Conservation (phyloP, 495 filamentous ascomycete species). For the Saxophila tyrrhenica region DNA sequence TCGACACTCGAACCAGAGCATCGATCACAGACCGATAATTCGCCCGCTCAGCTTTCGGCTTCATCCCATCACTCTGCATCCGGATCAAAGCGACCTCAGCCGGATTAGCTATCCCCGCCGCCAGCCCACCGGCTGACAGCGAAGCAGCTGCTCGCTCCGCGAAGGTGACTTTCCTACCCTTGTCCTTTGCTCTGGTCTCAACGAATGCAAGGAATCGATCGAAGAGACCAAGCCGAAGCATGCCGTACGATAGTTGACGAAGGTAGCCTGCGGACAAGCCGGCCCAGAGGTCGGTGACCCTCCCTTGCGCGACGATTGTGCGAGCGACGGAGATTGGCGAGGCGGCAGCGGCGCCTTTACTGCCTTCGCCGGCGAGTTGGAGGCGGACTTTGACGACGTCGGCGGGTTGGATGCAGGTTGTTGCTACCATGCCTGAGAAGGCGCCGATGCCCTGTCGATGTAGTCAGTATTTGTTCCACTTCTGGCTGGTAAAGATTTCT, state of each 20-base stretch:
- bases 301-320: conserved; percentile 2
- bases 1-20: background rate
- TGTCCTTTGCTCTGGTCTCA: background rate
- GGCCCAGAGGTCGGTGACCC: conserved; percentile 1
- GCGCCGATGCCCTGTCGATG: background rate
- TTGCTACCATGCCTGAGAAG: background rate
- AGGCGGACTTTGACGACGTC: conserved; percentile 10
- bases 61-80: conserved; percentile 7
- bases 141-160: conserved; percentile 1
- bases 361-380: conserved; percentile 5
- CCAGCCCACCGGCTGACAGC: conserved; percentile 1
- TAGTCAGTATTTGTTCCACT: background rate
- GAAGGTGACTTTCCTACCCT: conserved; percentile 1
- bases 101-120: conserved; percentile 2
- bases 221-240: conserved; percentile 2
- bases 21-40: conserved; percentile 8
- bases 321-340: conserved; percentile 1
- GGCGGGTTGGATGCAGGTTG: conserved; percentile 2
- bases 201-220: conserved; percentile 1
- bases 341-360: background rate
- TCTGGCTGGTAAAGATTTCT: too few species aligned
- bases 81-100: conserved; percentile 6
- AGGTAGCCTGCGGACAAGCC: conserved; percentile 2
- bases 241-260: conserved; percentile 2
- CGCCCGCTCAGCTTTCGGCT: conserved; percentile 6